phyloP scores from a whole-genome alignment of 2,329 filamentous ascomycete genomes.

The Metarhizium sp. region DNA sequence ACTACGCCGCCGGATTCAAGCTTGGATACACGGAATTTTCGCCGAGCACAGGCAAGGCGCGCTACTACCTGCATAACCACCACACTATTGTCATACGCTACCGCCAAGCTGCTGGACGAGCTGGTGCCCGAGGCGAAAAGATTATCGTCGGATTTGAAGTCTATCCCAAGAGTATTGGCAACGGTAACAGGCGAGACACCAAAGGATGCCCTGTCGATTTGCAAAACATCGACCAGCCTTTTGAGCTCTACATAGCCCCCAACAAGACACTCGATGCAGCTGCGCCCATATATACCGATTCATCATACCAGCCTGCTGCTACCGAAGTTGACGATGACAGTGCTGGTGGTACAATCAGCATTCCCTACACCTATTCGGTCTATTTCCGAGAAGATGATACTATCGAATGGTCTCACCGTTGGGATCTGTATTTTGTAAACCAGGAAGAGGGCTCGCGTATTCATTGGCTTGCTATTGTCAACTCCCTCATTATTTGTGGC shows the following conservation, averaged over 20 bases:
- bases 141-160: conserved; percentile 85
- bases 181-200: conserved; percentile 46
- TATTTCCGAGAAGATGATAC: conserved; percentile 78
- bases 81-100: conserved; percentile 77
- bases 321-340: conserved; percentile 46
- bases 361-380: conserved; percentile 83
- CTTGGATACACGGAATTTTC: conserved; percentile 67
- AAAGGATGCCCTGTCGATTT: conserved; percentile 61
- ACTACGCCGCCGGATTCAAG: conserved; percentile 87
- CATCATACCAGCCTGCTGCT: conserved; percentile 42
- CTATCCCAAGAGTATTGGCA: conserved; percentile 73
- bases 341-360: conserved; percentile 56
- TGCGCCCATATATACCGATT: conserved; percentile 41
- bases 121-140: conserved; percentile 62
- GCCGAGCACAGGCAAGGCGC: conserved; percentile 46
- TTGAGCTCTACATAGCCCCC: conserved; percentile 60
- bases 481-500: conserved; percentile 75
- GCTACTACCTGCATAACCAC: conserved; percentile 79
- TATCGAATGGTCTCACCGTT: conserved; percentile 74
- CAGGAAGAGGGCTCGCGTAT: conserved; percentile 73
- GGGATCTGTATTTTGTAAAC: conserved; percentile 86
- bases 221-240: conserved; percentile 49
- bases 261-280: conserved; percentile 44
- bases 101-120: conserved; percentile 58
- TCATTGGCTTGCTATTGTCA: conserved; percentile 83